Percentiles rank a stretch among this genome's conserved stretches.
Evolutionary conservation across 345 rosid species (phyloP).

Genomic region (Salix brachista): DNA sequence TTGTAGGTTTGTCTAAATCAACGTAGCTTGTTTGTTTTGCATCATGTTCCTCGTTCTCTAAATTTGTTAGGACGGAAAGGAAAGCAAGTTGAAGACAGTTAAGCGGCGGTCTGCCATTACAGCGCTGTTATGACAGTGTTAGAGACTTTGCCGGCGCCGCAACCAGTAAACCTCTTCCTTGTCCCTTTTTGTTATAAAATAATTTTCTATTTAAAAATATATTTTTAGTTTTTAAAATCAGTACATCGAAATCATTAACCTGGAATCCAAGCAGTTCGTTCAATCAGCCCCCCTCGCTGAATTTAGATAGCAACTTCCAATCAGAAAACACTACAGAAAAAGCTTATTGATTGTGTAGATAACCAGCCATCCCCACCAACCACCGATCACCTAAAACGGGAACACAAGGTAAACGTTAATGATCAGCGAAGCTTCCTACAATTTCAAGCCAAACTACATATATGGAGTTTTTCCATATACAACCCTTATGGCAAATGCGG

Average conservation of each 20-base stretch:
- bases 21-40: background rate
- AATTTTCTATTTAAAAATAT: no score
- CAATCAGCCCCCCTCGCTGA: background rate
- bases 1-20: background rate
- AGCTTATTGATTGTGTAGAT: background rate
- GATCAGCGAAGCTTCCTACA: constrained; percentile 18
- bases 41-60: background rate
- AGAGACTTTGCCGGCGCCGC: no score
- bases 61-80: background rate
- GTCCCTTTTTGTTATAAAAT: no score
- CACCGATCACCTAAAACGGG: background rate
- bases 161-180: no score
- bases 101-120: no score
- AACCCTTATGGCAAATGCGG: constrained; percentile 29
- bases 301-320: background rate
- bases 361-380: background rate
- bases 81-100: no score
- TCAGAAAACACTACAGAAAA: background rate
- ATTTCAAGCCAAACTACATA: constrained; percentile 35
- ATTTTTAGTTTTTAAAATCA: no score
- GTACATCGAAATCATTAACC: no score
- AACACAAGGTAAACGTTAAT: background rate
- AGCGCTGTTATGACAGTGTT: no score
- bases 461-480: constrained; percentile 37
- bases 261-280: background rate